Evolutionary conservation across 495 filamentous ascomycete species (phyloP), one percentile per base, ranked within the genome.

Genomic region (Penicillium dipodomyicola): DNA sequence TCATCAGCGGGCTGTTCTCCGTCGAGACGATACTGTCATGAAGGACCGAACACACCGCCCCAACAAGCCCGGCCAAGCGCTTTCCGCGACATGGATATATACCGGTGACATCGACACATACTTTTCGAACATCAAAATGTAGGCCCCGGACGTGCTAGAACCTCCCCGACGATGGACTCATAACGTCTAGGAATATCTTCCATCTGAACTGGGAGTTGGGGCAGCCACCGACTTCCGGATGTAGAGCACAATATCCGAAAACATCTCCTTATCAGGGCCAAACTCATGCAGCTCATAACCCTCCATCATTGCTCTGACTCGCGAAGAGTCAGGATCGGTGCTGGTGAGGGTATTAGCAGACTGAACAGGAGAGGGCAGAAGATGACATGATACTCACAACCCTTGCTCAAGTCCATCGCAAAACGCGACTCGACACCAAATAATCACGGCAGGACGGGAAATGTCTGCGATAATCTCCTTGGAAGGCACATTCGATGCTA

Each of bases 381-480:
- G 15, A 35, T 5, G 9, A 9, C 1, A 22, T 46, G 33, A 59
- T 43, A 49, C 32, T 44, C 39, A 50, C 25, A 25, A n/a, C n/a
- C 60, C 50, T 20, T 49, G 11, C n/a, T 12, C 45, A 50, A 58
- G 55, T 6, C 27, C 41, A 51, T 54, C 49, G 5, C 33, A 1
- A 30, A 20, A 39, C 12, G 25, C 35, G 6, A 62, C 55, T 45
- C 37, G 55, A 46, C 56, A 53, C 67, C 69, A 72, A n/a, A 75
- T 67, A 5, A 75, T 58, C 5, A 69, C 59, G 0, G 57, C 67
- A 3, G 73, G 72, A 6, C 69, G 63, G 35, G 65, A 56, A 42
- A 74, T 56, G 20, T 77, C 69, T 12, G 64, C 49, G 14, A 72
- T 52, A 25, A 77, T 67, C 39, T 75, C 65, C 29, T 68, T 63